Evolutionary conservation across 2,329 filamentous ascomycete species (phyloP), one percentile per base, ranked within the genome.

Genomic region (Alternaria postmessia): DNA sequence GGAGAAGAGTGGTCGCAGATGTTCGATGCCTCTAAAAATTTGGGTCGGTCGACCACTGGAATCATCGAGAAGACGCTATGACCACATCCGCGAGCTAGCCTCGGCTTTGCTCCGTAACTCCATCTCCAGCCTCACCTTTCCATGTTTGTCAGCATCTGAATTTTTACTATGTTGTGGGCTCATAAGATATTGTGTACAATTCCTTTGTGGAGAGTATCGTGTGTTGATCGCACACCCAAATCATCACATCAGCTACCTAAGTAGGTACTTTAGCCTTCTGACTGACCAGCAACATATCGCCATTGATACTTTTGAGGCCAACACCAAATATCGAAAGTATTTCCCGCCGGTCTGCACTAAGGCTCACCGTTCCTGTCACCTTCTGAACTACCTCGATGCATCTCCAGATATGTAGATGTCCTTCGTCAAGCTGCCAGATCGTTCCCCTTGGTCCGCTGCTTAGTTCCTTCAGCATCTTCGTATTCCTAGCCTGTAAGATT

Each of bases 1-100:
- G 64, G 71, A 72, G 60, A 60, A 55, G 60, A 57, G 52, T 62
- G 55, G 51, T 47, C 39, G 55, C 42, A 47, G 55, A 38, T 49
- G 30, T 49, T 49, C 49, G 51, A 49, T 59, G 57, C 54, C 46
- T 55, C 51, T 52, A 59, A 51, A 62, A 59, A 55, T 58, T 53
- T 58, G 47, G 54, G 54, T 57, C 54, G 54, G 14, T 49, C 46
- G 30, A 49, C 32, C 20, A 58, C 54, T 52, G 54, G 61, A 63
- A 63, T 56, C 61, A 57, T 61, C 61, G 49, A 61, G 61, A 63
- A 61, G 47, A 28, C 62, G 59, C 62, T 58, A 34, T 41, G 61
- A 53, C 61, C 46, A 56, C 42, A 46, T 52, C 49, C 34, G 34
- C 30, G 24, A 58, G 43, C 54, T 59, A 59, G 51, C 60, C 57